Conservation (phyloP, 345 rosid species). For the Sonneratia caseolaris region DNA sequence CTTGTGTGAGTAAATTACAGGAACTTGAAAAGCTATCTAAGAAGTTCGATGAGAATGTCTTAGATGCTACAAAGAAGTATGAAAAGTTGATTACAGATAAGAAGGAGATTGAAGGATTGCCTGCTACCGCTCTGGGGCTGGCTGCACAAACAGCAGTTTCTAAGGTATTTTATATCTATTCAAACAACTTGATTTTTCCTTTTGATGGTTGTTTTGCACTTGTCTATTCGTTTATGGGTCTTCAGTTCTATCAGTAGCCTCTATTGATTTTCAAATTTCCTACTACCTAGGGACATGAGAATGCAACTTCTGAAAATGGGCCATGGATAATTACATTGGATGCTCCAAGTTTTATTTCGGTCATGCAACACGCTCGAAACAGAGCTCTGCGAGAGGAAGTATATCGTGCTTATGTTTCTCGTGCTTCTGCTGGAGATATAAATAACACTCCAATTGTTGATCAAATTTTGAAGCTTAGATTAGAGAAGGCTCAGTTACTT, state of each 20-base stretch:
- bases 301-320: constrained; percentile 75
- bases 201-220: not conserved
- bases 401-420: constrained; percentile 54
- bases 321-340: constrained; percentile 87
- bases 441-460: constrained; percentile 66
- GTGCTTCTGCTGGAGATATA: constrained; percentile 74
- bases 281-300: constrained; percentile 52
- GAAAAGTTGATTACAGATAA: constrained; percentile 74
- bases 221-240: not conserved
- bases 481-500: constrained; percentile 76
- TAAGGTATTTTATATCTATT: constrained; percentile 37
- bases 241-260: not conserved
- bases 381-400: constrained; percentile 81
- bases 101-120: constrained; percentile 83
- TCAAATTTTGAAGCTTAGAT: constrained; percentile 61
- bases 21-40: constrained; percentile 70
- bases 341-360: constrained; percentile 66
- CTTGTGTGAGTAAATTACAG: constrained; percentile 25
- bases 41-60: constrained; percentile 74
- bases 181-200: not conserved
- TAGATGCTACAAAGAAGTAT: constrained; percentile 88
- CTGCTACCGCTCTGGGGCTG: constrained; percentile 78
- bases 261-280: constrained; percentile 9
- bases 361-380: constrained; percentile 79
- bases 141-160: constrained; percentile 87